Base-by-base conservation (phyloP, 1,284 basidiomycete genomes). In the Sporisorium exsertum region DNA sequence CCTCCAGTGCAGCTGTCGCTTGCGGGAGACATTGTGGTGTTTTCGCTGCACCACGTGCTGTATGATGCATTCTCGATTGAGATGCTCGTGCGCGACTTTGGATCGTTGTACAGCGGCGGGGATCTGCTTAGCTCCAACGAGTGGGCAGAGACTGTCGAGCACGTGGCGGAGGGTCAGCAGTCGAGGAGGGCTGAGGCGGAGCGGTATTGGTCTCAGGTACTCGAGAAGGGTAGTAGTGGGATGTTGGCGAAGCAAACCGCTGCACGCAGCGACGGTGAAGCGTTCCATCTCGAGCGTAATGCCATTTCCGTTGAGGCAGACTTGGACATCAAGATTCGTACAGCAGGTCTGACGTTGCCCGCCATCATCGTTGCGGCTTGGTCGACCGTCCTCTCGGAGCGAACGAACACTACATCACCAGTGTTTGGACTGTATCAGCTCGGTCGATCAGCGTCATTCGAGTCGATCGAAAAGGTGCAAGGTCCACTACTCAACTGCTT, bases 1-100 rank as follows among this genome's bases (percentile, higher is more conserved):
- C 69, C 74, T 15, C 70, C 69, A 1, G 59, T 72, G 3, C 51
- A 66, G 57, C 60, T 77, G n/a, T 66, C 65, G 5, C 37, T 72
- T 12, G 74, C 75, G 2, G 61, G 64, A 1, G 66, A 73, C 20
- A 53, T 64, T 18, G 33, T 84, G 4, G 60, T 85, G 20, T 72
- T 84, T 24, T 76, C 74, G 35, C 62, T 85, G 16, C 74, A 80
- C 61, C 84, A 85, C 27, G 67, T 77, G 10, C 73, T 85, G 22
- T 85, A 84, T 64, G 84, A 84, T 46, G 80, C 80, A 8, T 77
- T 72, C 53, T 79, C 80, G 29, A 70, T 84, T 57, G 72, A 73
- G 20, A 52, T 82, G 58, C 49, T 84, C 10, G 57, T 79, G 18
- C 46, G 58, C n/a, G 83, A 84, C 55, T 70, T 82, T 24, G 62